Evolutionary conservation across 495 filamentous ascomycete genomes (phyloP).

Genomic region (Penicillium daleae): DNA sequence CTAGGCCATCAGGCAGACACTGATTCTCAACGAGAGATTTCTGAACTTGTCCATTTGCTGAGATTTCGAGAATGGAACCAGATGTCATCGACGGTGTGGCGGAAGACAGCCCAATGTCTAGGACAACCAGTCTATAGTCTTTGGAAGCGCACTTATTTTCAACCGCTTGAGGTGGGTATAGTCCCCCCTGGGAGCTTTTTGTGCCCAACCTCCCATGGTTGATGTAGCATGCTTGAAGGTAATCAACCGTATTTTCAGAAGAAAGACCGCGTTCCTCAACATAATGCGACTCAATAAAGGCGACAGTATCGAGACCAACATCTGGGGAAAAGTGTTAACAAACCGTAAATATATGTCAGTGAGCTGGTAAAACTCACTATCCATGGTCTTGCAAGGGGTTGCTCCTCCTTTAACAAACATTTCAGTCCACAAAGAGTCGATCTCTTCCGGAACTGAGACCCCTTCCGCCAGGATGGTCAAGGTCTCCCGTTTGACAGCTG

Average conservation of each 20-base stretch:
- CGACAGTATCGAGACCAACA: conserved; percentile 58
- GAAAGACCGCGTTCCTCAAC: conserved; percentile 49
- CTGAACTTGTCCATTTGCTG: conserved; percentile 22
- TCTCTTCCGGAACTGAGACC: conserved; percentile 45
- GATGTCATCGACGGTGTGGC: conserved; percentile 15
- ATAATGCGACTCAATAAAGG: conserved; percentile 47
- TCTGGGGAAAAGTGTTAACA: conserved; percentile 24
- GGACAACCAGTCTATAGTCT: conserved; percentile 23
- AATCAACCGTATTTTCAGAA: conserved; percentile 40
- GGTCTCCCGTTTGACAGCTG: conserved; percentile 55
- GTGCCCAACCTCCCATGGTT: conserved; percentile 39
- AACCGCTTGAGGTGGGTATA: conserved; percentile 25
- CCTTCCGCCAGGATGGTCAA: conserved; percentile 52
- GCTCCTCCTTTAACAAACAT: conserved; percentile 38
- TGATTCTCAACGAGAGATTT: conserved; percentile 31
- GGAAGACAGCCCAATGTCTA: conserved; percentile 36
- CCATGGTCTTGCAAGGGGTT: conserved; percentile 38
- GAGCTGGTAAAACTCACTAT: conserved; percentile 26
- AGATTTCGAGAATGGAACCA: conserved; percentile 29
- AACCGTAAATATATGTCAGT: background rate
- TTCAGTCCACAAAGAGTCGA: conserved; percentile 48
- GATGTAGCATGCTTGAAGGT: conserved; percentile 45
- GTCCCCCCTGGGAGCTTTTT: conserved; percentile 32
- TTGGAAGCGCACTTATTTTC: background rate
- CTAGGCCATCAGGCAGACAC: conserved; percentile 51